Evolutionary conservation across 2,329 filamentous ascomycete genomes (phyloP).

Genomic region (Cladosporium velox): DNA sequence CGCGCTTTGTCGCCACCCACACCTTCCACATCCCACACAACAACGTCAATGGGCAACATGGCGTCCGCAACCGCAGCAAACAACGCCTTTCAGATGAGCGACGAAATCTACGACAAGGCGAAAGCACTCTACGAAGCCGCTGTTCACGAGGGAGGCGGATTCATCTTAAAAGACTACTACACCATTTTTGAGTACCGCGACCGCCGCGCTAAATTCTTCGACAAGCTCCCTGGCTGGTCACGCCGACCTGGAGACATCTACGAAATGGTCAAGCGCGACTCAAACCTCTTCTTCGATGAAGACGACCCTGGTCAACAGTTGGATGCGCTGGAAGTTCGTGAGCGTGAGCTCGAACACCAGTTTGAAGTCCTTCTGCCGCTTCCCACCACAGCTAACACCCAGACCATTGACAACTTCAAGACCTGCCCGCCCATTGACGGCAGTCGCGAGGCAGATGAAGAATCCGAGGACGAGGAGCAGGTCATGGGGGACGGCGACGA

Average conservation of each 20-base stretch:
- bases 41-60: not conserved
- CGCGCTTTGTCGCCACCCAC: not conserved
- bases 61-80: not conserved
- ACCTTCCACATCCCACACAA: not conserved
- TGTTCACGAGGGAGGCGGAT: conserved; percentile 26
- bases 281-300: conserved; percentile 27
- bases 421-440: conserved; percentile 25
- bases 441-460: not conserved
- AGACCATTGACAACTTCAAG: conserved; percentile 30
- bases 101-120: not conserved
- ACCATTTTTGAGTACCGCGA: conserved; percentile 28
- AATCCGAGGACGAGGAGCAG: not conserved
- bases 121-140: not conserved
- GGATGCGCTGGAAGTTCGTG: conserved; percentile 31
- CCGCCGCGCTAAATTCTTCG: conserved; percentile 31
- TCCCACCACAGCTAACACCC: conserved; percentile 33
- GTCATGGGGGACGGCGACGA: conserved; percentile 20
- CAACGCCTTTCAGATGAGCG: not conserved
- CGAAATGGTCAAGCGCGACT: conserved; percentile 25
- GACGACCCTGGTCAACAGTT: conserved; percentile 19
- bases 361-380: conserved; percentile 32
- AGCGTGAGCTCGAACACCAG: conserved; percentile 27
- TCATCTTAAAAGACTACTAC: conserved; percentile 33
- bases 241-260: conserved; percentile 17
- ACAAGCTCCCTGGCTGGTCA: conserved; percentile 27